Percentiles rank a stretch among this genome's conserved stretches.
These are phyloP conservation scores for Saccharomycopsis oosterbeekiorum DNA, from an alignment of 805 yeast species.

Conservation along the genomic window DNA sequence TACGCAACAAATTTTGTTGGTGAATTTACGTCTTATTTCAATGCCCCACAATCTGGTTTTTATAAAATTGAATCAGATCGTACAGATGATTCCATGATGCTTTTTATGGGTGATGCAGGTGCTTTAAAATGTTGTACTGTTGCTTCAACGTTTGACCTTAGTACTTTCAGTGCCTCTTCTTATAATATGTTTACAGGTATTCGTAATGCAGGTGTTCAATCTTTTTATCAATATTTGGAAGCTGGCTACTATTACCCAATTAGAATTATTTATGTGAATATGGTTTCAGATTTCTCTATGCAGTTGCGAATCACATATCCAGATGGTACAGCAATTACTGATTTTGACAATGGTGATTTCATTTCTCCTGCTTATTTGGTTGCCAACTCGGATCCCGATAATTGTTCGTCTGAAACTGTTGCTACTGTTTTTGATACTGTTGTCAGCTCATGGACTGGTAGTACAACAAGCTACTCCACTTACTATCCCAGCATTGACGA, in stretches of 20 bases:
- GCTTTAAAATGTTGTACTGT: slow-evolving; percentile 29
- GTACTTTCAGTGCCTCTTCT: neutral
- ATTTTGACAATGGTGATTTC: neutral
- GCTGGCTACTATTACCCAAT: slow-evolving; percentile 25
- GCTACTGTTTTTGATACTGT: neutral
- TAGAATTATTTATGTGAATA: slow-evolving; percentile 23
- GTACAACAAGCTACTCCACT: neutral
- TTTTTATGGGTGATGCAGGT: slow-evolving; percentile 26
- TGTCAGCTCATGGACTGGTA: neutral
- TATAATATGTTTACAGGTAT: neutral
- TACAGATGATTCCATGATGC: slow-evolving; percentile 29
- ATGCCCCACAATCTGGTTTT: slow-evolving; percentile 25
- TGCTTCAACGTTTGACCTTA: neutral
- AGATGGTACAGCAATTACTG: neutral
- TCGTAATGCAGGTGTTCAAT: slow-evolving; percentile 9
- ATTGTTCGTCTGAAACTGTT: neutral
- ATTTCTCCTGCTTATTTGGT: slow-evolving; percentile 13
- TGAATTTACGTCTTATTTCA: slow-evolving; percentile 24
- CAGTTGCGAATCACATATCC: slow-evolving; percentile 16
- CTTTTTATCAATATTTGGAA: slow-evolving; percentile 12
- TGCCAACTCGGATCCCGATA: neutral
- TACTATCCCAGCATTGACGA: neutral
- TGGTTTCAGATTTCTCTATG: slow-evolving; percentile 18
- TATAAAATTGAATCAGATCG: slow-evolving; percentile 22
- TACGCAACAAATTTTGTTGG: slow-evolving; percentile 21